A percentile compares a stretch with the other conserved stretches of the same genome.
Conservation (phyloP, 2,329 filamentous ascomycete species). For the Pyrenophora tritici-repentis region DNA sequence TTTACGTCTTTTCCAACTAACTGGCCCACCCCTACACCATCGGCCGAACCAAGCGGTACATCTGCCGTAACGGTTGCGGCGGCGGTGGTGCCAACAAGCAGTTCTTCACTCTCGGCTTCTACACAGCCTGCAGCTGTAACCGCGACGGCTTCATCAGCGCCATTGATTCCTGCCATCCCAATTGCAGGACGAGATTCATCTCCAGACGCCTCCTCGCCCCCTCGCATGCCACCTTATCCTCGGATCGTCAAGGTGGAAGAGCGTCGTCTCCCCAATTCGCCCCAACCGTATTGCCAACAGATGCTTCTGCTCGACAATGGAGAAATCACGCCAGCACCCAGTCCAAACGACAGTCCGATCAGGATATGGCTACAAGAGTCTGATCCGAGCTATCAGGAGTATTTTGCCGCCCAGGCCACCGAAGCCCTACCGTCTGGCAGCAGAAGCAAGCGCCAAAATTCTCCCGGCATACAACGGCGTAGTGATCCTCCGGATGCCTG, state of each 20-base stretch:
- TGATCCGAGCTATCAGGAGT: conserved; percentile 45
- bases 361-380: conserved; percentile 49
- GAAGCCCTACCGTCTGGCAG: conserved; percentile 8
- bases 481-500: conserved; percentile 41
- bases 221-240: conserved; percentile 52
- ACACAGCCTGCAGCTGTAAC: conserved; percentile 10
- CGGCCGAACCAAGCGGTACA: conserved; percentile 15
- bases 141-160: conserved; percentile 13
- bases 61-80: conserved; percentile 14
- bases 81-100: conserved; percentile 5
- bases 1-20: conserved; percentile 35
- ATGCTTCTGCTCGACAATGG: conserved; percentile 64
- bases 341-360: conserved; percentile 43
- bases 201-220: conserved; percentile 24
- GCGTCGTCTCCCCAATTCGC: conserved; percentile 57
- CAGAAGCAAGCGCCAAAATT: conserved; percentile 20
- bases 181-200: conserved; percentile 17
- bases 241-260: conserved; percentile 70
- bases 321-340: conserved; percentile 45
- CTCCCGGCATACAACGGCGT: conserved; percentile 19
- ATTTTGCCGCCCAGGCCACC: conserved; percentile 18
- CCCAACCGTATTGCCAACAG: conserved; percentile 66
- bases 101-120: conserved; percentile 6
- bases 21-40: conserved; percentile 24
- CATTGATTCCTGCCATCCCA: background rate